Conservation (phyloP, 257 asterid genomes). For the Jaltomata sinuosa region DNA sequence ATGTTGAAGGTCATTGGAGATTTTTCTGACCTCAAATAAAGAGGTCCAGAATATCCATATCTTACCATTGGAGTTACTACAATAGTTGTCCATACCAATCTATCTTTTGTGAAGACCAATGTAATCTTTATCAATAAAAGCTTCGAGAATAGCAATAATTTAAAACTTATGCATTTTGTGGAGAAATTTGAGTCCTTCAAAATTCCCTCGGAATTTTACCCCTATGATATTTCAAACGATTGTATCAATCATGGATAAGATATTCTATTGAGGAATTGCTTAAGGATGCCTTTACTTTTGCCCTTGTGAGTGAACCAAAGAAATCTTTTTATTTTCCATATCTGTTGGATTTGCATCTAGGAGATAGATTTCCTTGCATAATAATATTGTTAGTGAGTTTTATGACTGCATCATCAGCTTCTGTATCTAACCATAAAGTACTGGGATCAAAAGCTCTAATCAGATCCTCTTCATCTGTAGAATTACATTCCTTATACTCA, state of each 20-base stretch:
- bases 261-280: not conserved
- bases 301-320: not conserved
- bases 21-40: too few relatives aligned
- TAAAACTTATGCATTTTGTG: not conserved
- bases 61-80: too few relatives aligned
- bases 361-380: not conserved
- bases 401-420: not conserved
- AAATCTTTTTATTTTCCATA: not conserved
- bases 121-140: not conserved
- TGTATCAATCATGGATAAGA: not conserved
- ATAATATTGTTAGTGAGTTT: not conserved
- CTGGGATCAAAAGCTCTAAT: not conserved
- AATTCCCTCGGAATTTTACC: not conserved
- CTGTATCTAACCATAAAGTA: not conserved
- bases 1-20: too few relatives aligned
- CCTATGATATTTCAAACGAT: not conserved
- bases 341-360: not conserved
- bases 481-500: too few relatives aligned
- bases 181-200: not conserved
- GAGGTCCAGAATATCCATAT: too few relatives aligned
- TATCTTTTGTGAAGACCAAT: too few relatives aligned
- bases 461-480: not conserved
- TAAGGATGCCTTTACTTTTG: not conserved
- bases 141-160: not conserved
- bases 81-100: too few relatives aligned